Evolutionary conservation across 1,284 basidiomycete species (phyloP), one percentile per base, ranked within the genome.

Genomic region (Cutaneotrichosporon sp.): DNA sequence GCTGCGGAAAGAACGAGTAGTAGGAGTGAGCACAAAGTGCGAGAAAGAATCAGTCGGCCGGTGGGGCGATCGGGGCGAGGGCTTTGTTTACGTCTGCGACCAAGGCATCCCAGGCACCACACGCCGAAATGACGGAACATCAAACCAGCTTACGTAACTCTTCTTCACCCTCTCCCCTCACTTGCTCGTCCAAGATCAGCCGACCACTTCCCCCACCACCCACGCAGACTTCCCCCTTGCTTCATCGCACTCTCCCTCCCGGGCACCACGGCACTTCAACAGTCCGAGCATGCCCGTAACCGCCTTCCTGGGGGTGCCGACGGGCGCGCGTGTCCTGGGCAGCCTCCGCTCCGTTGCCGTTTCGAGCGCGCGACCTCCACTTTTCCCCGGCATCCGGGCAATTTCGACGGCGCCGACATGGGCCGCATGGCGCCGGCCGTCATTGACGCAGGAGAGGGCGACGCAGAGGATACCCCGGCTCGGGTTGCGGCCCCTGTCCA

Each of bases 231-330:
- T 4, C n/a, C 38, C 18, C 18, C 9, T 9, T n/a, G 18, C 38
- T 42, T 18, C 18, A 42, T 42, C n/a, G 38, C 38, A n/a, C 18
- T 42, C 38, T 18, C 3, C 38, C 3, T 42, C 38, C 8, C 8
- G 18, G 38, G 38, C 38, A 42, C 38, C 38, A 18, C 38, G 38
- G 38, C 38, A 50, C 47, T 27, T 27, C 27, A 50, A 50, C 27
- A 46, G 53, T 36, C 27, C 27, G 51, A 56, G 34, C 16, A 62
- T 63, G 62, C 54, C 57, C 33, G 20, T 58, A 2, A 59, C 58
- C 38, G 54, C 47, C 22, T 63, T 59, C 22, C n/a, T 63, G 31
- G 54, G 62, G 27, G 13, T 46, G 4, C 62, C 62, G 20, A 27
- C 49, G 9, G 49, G 49, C 27, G 42, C 36, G 31, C 54, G 62